These are phyloP conservation scores for Comarum palustre DNA, from an alignment of 306 rosid species.

Conservation along the genomic window DNA sequence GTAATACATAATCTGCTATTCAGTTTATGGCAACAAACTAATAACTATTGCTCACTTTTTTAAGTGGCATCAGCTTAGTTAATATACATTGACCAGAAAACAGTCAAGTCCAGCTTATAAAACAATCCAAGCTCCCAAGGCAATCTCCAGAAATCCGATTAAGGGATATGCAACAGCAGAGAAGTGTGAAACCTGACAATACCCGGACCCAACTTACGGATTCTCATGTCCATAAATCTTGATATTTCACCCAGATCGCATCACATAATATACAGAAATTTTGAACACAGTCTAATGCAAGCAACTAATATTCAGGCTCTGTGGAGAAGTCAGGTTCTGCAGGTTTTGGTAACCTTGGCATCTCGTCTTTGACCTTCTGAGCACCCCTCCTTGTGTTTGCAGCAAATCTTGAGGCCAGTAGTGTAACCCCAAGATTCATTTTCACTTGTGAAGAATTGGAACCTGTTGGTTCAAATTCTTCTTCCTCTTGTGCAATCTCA, in stretches of 20 bases:
- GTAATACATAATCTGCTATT: not conserved
- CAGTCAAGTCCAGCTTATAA: not conserved
- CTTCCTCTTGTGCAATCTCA: slow-evolving; percentile 46
- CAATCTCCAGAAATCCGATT: not conserved
- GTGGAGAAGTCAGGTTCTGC: slow-evolving; percentile 88
- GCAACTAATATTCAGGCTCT: slow-evolving; percentile 58
- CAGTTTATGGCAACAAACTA: not conserved
- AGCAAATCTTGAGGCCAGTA: slow-evolving; percentile 89
- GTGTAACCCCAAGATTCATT: slow-evolving; percentile 69
- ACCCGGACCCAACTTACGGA: slow-evolving; percentile 2
- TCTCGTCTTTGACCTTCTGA: slow-evolving; percentile 73
- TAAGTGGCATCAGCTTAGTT: not conserved
- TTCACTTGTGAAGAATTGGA: slow-evolving; percentile 57
- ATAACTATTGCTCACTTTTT: not conserved
- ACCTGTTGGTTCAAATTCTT: slow-evolving; percentile 25
- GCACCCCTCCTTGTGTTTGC: slow-evolving; percentile 88
- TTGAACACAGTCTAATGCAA: not conserved
- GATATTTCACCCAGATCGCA: not conserved
- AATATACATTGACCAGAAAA: not conserved
- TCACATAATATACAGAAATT: slow-evolving; percentile 1
- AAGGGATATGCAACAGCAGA: not conserved
- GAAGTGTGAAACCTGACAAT: not conserved
- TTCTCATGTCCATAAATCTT: not conserved
- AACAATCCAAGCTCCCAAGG: not conserved
- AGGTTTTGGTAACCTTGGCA: slow-evolving; percentile 78